Evolutionary conservation across 768 basidiomycete species (phyloP).

Genomic region (Mycena latifolia): DNA sequence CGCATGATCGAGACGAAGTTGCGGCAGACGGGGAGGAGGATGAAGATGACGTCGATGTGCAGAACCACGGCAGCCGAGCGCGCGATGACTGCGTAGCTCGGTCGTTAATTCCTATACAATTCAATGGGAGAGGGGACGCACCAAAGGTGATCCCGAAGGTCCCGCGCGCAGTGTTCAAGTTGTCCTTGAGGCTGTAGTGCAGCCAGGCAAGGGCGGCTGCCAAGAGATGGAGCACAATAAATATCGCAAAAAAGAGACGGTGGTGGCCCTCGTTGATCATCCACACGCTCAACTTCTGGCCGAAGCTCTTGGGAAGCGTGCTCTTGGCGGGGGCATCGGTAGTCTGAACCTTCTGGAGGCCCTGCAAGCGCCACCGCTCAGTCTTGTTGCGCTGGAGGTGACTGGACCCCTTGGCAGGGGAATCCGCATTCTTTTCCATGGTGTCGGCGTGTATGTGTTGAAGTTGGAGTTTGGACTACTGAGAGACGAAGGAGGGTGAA

Average conservation of each 20-base stretch:
- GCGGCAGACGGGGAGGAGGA: slow-evolving; percentile 94
- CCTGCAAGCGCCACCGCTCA: slow-evolving; percentile 86
- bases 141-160: slow-evolving; percentile 85
- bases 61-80: slow-evolving; percentile 90
- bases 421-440: slow-evolving; percentile 44
- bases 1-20: slow-evolving; percentile 94
- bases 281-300: slow-evolving; percentile 76
- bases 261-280: slow-evolving; percentile 94
- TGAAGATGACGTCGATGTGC: slow-evolving; percentile 93
- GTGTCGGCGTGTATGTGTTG: slow-evolving; percentile 54
- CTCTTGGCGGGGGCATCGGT: slow-evolving; percentile 43
- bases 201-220: slow-evolving; percentile 83
- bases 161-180: slow-evolving; percentile 71
- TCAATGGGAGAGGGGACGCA: slow-evolving; percentile 47
- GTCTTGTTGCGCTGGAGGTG: slow-evolving; percentile 88
- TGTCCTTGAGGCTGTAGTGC: slow-evolving; percentile 86
- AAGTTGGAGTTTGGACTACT: background rate
- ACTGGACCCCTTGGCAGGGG: slow-evolving; percentile 48
- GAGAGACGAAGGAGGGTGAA: slow-evolving; percentile 17
- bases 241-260: slow-evolving; percentile 82
- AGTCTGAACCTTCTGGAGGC: slow-evolving; percentile 69
- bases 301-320: slow-evolving; percentile 47
- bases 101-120: background rate
- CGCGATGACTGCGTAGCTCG: slow-evolving; percentile 73
- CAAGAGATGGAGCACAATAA: slow-evolving; percentile 84